Evolutionary conservation across 768 basidiomycete genomes (phyloP), one percentile per base, ranked within the genome.

Genomic region (Guyanaporus albipodus): DNA sequence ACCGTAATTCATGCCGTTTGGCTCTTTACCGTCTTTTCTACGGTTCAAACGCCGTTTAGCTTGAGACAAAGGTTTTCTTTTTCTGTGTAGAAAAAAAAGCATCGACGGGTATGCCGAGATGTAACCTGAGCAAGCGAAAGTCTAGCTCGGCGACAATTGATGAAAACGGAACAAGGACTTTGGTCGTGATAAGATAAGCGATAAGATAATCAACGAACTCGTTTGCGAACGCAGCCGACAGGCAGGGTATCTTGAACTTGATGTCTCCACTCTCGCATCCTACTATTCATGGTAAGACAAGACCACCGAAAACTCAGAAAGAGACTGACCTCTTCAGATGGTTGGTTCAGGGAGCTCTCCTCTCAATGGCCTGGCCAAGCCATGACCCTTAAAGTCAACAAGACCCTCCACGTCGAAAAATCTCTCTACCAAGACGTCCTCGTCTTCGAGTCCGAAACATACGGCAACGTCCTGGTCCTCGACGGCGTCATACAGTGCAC

Each of bases 291-390:
- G 80, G 80, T 75, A 53, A 55, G 39, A 10, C 14, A 35, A 37
- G 11, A 34, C 8, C 11, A 0, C 18, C 14, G 4, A 15, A 14
- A 29, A 43, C 14, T n/a, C 14, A 28, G 38, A 71, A 39, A 42
- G 22, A 29, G 2, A 42, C 24, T 49, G 4, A 45, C 6, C 3
- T 33, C 41, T 36, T 15, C 37, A 84, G 92, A 93, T 74, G 92
- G 93, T 67, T 95, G 92, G 92, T 97, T 94, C 75, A 81, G 88
- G 50, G 93, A 97, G 72, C 86, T 92, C 58, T 91, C 88, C 22
- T 80, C 88, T 15, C 93, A 97, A 73, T 97, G 93, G 93, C 92
- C 89, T 6, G 94, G 93, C 38, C 92, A 96, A 71, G 95, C 95
- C 41, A 91, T 96, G 91, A 91, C 90, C 42, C 76, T 99, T 61